Conservation (phyloP, 768 basidiomycete species). For the Boletus speciosus region DNA sequence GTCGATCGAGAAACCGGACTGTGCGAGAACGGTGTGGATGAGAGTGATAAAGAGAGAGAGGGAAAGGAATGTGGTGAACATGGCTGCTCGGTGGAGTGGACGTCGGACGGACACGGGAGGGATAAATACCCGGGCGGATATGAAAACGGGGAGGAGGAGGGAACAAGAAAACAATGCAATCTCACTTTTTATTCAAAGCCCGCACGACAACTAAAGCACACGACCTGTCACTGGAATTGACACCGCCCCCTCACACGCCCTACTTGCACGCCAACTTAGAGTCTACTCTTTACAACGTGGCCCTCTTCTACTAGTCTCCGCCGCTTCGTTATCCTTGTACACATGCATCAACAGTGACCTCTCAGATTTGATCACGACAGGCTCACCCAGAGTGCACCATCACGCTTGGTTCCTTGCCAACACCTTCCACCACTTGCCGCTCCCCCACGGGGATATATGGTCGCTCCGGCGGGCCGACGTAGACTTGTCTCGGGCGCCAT, state of each 20-base stretch:
- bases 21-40: conserved; percentile 48
- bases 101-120: neutral
- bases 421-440: conserved; percentile 52
- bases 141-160: conserved; percentile 3
- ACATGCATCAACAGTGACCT: conserved; percentile 1
- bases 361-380: neutral
- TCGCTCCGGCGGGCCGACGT: conserved; percentile 70
- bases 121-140: conserved; percentile 18
- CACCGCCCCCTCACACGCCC: too few relatives aligned
- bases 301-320: conserved; percentile 28
- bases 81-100: conserved; percentile 33
- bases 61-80: conserved; percentile 80
- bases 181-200: conserved; percentile 15
- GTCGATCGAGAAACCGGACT: conserved; percentile 44
- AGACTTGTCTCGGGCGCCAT: conserved; percentile 87
- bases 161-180: neutral
- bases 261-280: conserved; percentile 5
- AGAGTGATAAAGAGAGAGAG: conserved; percentile 62
- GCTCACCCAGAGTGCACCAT: conserved; percentile 77
- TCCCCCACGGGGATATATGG: conserved; percentile 68
- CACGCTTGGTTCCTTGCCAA: conserved; percentile 55
- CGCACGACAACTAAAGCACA: conserved; percentile 10
- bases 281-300: conserved; percentile 27
- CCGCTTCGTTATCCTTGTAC: conserved; percentile 29
- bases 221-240: neutral